Conservation (phyloP, 805 yeast species). For the Candida succiphila region DNA sequence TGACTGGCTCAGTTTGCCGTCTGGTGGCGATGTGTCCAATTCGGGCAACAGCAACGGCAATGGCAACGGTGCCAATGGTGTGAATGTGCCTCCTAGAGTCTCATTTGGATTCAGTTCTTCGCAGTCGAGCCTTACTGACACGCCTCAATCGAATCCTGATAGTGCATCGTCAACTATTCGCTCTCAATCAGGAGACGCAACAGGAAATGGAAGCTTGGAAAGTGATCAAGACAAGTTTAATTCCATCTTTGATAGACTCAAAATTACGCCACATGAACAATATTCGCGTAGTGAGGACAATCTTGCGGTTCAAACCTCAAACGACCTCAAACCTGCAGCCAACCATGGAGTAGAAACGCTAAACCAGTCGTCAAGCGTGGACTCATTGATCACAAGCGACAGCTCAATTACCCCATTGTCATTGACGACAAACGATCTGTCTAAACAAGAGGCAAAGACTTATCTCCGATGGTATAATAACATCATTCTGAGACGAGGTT, state of each 20-base stretch:
- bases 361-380: constrained; percentile 13
- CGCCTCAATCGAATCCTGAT: background rate
- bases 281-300: constrained; percentile 11
- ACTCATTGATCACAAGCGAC: constrained; percentile 16
- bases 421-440: constrained; percentile 54
- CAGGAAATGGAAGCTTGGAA: background rate
- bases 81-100: constrained; percentile 35
- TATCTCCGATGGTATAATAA: constrained; percentile 93
- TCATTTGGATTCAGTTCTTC: constrained; percentile 39
- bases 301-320: background rate
- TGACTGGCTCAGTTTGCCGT: constrained; percentile 14
- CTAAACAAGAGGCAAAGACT: constrained; percentile 71
- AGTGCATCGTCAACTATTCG: background rate
- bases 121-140: too few relatives aligned
- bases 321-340: background rate
- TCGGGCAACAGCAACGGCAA: constrained; percentile 5
- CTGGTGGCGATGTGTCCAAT: too few relatives aligned
- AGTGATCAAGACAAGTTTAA: constrained; percentile 10
- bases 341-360: too few relatives aligned
- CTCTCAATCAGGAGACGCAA: background rate
- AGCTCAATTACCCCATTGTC: constrained; percentile 49
- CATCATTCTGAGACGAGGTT: constrained; percentile 60
- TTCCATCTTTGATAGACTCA: constrained; percentile 11
- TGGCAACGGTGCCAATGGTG: background rate
- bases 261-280: constrained; percentile 9